phyloP scores from a whole-genome alignment of 306 rosid species.

The Vigna hirtella region DNA sequence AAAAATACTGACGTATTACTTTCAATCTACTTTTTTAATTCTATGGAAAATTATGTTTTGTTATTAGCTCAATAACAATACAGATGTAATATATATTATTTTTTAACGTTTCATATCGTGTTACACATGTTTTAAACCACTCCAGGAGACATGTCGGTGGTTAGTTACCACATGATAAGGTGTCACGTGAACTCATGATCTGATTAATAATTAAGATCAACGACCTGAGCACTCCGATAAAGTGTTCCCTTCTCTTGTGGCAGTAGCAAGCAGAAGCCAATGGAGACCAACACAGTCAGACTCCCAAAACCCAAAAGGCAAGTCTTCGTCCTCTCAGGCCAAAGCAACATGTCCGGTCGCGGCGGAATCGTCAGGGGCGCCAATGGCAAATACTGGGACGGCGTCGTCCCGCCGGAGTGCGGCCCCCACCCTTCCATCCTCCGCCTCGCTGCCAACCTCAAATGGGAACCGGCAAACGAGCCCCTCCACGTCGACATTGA shows the following conservation, averaged over 20 bases:
- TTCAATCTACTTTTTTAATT: too few species aligned
- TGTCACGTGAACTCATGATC: too few species aligned
- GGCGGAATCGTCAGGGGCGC: conserved; percentile 63
- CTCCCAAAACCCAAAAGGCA: conserved; percentile 42
- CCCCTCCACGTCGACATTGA: conserved; percentile 89
- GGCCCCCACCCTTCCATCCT: conserved; percentile 58
- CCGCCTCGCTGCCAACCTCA: conserved; percentile 65
- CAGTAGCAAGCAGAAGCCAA: background rate
- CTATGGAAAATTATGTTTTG: too few species aligned
- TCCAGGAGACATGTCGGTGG: too few species aligned
- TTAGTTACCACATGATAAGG: too few species aligned
- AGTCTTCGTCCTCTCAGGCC: conserved; percentile 87
- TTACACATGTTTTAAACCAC: too few species aligned
- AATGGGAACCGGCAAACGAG: conserved; percentile 75
- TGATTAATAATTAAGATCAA: too few species aligned
- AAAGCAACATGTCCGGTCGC: conserved; percentile 93
- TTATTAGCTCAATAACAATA: too few species aligned
- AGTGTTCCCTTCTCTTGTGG: background rate
- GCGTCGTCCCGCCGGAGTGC: conserved; percentile 69
- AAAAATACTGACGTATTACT: too few species aligned
- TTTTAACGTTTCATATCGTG: too few species aligned
- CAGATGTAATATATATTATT: too few species aligned
- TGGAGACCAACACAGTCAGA: conserved; percentile 13
- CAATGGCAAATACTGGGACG: conserved; percentile 64
- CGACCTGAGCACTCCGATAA: too few species aligned